Percentiles rank a stretch among this genome's conserved stretches.
Evolutionary conservation across 75 land plant genomes (phyloP).

Genomic region (Azolla pinnata): DNA sequence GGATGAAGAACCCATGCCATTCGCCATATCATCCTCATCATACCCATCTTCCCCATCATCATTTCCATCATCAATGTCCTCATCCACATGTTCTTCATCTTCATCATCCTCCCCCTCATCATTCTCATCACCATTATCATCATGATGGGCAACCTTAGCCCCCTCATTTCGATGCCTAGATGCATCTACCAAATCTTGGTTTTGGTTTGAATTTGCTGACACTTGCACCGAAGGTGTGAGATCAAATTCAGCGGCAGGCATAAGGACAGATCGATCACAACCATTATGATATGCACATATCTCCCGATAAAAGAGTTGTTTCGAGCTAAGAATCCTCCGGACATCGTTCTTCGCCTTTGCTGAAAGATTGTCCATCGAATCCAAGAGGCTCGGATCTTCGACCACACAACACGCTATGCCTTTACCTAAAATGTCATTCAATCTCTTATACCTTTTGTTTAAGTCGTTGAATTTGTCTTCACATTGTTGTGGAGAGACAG

Average conservation of each 20-base stretch:
- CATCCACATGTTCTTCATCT: conserved; percentile 32
- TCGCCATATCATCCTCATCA: conserved; percentile 11
- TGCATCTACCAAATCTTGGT: not conserved
- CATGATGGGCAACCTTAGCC: conserved; percentile 24
- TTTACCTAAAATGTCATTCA: conserved; percentile 61
- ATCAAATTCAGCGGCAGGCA: conserved; percentile 31
- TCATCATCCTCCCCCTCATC: conserved; percentile 39
- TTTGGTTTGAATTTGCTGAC: not conserved
- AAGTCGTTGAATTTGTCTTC: conserved; percentile 81
- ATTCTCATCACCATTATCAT: conserved; percentile 15
- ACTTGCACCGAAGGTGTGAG: conserved; percentile 35
- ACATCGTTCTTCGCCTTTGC: conserved; percentile 55
- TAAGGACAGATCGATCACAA: conserved; percentile 24
- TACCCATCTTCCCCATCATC: conserved; percentile 21
- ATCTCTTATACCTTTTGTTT: conserved; percentile 59
- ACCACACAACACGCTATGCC: conserved; percentile 65
- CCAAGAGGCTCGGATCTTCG: conserved; percentile 49
- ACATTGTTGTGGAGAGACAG: conserved; percentile 75
- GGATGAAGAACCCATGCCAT: no score
- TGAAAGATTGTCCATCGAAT: conserved; percentile 41
- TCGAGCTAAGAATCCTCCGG: conserved; percentile 57
- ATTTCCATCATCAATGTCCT: conserved; percentile 30
- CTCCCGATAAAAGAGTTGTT: conserved; percentile 62
- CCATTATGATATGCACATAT: conserved; percentile 70
- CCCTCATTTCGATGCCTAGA: conserved; percentile 24